Evolutionary conservation across 257 asterid genomes (phyloP), one percentile per base, ranked within the genome.

Genomic region (Rehmannia glutinosa): DNA sequence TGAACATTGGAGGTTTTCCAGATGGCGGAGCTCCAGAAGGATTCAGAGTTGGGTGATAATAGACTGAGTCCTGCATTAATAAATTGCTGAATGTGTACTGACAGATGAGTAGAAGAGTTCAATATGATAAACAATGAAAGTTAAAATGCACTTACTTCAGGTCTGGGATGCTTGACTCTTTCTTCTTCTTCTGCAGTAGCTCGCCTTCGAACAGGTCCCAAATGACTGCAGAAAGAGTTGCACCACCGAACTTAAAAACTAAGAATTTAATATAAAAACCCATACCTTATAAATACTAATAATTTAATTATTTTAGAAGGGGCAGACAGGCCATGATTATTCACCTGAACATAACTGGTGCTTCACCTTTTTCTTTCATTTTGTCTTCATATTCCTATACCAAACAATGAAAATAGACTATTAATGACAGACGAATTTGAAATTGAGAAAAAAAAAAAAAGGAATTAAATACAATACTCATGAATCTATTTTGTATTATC

Each of bases 11-110:
- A 73, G 96, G 96, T 71, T 94, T 94, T 59, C 99, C 99, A 49
- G 97, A 97, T 13, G 99, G 99, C 32, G 99, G 99, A 62, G 97
- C 97, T 63, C 99, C 99, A 62, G 97, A 85, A 69, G 99, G 99
- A 82, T 94, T 94, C 56, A 91, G 82, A 12, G 97, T 94, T 10
- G 97, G 99, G 81, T 94, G 99, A 77, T 84, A 91, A 73, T 94
- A 94, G 56, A 94, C 99, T 0, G 99, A 94, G 80, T 94, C 99
- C 97, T 94, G 85, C 88, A 76, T 20, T 70, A 73, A 59, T 21
- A 66, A 50, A 58, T 39, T 28, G 70, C 73, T 65, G 56, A 68
- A 61, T 75, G 54, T 61, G 33, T 49, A 77, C 52, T 38, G 50
- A 75, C 30, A 56, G 64, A 81, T 68, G 60, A 75, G 62, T 24